Conservation (phyloP, 306 rosid species). For the Quercus aquifolioides region DNA sequence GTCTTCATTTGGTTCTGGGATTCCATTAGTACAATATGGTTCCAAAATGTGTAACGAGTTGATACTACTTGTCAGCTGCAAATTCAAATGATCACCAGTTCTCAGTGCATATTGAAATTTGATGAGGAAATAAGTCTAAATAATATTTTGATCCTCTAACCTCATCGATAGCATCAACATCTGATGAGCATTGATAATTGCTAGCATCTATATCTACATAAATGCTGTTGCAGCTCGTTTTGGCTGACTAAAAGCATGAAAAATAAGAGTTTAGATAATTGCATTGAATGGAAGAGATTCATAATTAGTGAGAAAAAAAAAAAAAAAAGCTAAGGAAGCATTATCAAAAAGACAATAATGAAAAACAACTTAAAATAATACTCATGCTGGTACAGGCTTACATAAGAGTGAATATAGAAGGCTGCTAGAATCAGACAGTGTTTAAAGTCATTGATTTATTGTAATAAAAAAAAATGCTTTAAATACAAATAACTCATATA, state of each 20-base stretch:
- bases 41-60: slow-evolving; percentile 8
- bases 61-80: slow-evolving; percentile 14
- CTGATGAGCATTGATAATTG: slow-evolving; percentile 11
- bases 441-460: no score
- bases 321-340: neutral
- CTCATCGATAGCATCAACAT: slow-evolving; percentile 12
- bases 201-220: slow-evolving; percentile 11
- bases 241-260: slow-evolving; percentile 10
- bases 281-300: neutral
- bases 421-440: no score
- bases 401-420: no score
- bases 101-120: neutral
- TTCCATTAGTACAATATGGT: slow-evolving; percentile 12
- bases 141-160: neutral
- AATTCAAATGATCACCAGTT: neutral
- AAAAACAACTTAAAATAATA: no score
- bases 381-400: no score
- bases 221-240: slow-evolving; percentile 17
- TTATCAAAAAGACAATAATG: no score
- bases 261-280: neutral
- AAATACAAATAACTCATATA: no score
- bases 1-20: slow-evolving; percentile 2
- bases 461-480: no score
- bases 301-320: neutral
- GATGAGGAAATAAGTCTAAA: neutral